Percentiles rank a stretch among this genome's conserved stretches.
phyloP scores from a whole-genome alignment of 306 rosid genomes.

The Trifolium fragiferum region DNA sequence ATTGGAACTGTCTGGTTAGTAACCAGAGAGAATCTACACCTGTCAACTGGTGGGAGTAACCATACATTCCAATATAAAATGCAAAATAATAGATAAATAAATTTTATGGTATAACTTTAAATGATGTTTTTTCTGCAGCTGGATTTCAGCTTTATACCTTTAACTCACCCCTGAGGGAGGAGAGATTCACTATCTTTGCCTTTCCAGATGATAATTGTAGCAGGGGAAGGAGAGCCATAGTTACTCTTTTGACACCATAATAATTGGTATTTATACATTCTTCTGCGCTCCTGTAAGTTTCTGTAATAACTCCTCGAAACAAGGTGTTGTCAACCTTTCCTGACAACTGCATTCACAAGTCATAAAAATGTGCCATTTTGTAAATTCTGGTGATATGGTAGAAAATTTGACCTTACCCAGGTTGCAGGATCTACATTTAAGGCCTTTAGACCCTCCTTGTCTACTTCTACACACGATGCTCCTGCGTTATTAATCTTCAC shows the following conservation, averaged over 20 bases:
- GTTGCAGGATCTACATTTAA: conserved; percentile 7
- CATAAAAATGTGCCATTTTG: neutral
- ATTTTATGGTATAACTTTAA: neutral
- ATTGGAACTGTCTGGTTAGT: too few relatives aligned
- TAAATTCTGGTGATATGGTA: neutral
- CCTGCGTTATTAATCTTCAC: conserved; percentile 27
- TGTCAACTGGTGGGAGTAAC: neutral
- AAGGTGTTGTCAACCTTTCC: conserved; percentile 11
- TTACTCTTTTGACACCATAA: conserved; percentile 32
- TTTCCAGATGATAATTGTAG: conserved; percentile 20
- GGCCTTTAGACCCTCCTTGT: conserved; percentile 8
- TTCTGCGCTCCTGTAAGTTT: conserved; percentile 27
- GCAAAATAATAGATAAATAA: neutral
- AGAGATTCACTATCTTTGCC: conserved; percentile 24
- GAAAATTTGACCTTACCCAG: conserved; percentile 13
- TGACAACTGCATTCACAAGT: conserved; percentile 16
- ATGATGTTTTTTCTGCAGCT: neutral
- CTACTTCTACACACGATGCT: conserved; percentile 30
- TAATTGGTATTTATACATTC: conserved; percentile 28
- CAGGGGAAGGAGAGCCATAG: conserved; percentile 25
- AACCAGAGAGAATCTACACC: too few relatives aligned
- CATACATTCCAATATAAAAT: neutral
- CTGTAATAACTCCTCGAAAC: conserved; percentile 10
- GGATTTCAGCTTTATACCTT: neutral
- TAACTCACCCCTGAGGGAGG: conserved; percentile 31